Evolutionary conservation across 495 filamentous ascomycete species (phyloP).

Genomic region (Friedmanniomyces endolithicus): DNA sequence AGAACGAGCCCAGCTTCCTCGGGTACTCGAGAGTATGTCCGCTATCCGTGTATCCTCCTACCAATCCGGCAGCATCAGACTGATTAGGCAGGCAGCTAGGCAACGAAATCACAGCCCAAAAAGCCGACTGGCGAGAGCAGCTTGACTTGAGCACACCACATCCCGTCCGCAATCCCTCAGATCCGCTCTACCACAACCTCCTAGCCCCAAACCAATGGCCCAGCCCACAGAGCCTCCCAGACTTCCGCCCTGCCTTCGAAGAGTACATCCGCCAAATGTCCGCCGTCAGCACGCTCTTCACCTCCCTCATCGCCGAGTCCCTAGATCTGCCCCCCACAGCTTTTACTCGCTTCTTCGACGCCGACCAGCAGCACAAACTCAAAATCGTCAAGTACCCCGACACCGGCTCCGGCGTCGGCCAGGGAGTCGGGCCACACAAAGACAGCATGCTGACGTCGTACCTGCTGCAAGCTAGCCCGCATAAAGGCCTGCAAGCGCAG

Average conservation of each 20-base stretch:
- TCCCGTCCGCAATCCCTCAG: constrained; percentile 45
- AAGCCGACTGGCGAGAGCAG: constrained; percentile 65
- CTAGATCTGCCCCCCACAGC: constrained; percentile 60
- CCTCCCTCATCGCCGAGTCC: constrained; percentile 75
- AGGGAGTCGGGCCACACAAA: constrained; percentile 88
- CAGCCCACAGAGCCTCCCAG: constrained; percentile 48
- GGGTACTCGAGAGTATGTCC: constrained; percentile 29
- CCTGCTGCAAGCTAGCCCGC: constrained; percentile 71
- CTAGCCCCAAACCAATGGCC: constrained; percentile 90
- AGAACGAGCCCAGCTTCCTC: constrained; percentile 45
- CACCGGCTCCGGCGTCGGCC: constrained; percentile 25
- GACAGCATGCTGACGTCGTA: constrained; percentile 82
- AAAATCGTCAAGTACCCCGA: constrained; percentile 88
- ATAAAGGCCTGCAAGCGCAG: constrained; percentile 77
- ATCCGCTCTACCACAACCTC: constrained; percentile 68
- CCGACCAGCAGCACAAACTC: constrained; percentile 72
- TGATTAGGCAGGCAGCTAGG: constrained; percentile 21
- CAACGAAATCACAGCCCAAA: constrained; percentile 33
- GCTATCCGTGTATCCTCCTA: not conserved
- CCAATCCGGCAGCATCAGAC: not conserved
- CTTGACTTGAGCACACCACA: constrained; percentile 79
- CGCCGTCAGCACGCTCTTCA: constrained; percentile 59
- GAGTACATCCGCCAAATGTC: constrained; percentile 67
- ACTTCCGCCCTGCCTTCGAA: constrained; percentile 56
- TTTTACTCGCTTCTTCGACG: constrained; percentile 74